These are phyloP conservation scores for Ottelia alismoides DNA, from an alignment of 106 monocot genomes.

Conservation along the genomic window DNA sequence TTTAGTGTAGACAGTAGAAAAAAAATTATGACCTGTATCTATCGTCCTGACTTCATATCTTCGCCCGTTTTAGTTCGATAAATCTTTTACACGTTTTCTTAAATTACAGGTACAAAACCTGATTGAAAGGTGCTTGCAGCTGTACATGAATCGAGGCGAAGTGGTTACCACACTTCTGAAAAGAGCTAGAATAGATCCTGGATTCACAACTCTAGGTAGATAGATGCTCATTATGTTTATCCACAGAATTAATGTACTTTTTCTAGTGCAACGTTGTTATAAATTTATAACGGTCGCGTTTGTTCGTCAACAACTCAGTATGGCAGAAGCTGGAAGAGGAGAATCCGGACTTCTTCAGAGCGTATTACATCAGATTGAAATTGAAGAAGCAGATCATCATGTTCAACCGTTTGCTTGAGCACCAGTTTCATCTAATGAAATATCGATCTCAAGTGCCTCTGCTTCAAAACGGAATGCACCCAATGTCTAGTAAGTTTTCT, in stretches of 20 bases:
- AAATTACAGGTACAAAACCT: slow-evolving; percentile 99
- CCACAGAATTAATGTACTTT: too few species aligned
- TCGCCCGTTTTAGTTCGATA: too few species aligned
- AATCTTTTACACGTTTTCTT: neutral
- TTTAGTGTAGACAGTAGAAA: too few species aligned
- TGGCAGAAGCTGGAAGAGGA: slow-evolving; percentile 98
- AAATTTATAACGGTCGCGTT: too few species aligned
- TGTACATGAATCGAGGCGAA: slow-evolving; percentile 91
- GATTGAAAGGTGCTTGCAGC: slow-evolving; percentile 85
- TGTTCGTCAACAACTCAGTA: too few species aligned
- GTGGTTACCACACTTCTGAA: slow-evolving; percentile 83
- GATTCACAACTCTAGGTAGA: slow-evolving; percentile 89
- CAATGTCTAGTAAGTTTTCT: too few species aligned
- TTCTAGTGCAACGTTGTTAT: too few species aligned
- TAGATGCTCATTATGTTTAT: too few species aligned
- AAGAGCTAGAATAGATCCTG: slow-evolving; percentile 94
- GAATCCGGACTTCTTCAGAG: slow-evolving; percentile 80
- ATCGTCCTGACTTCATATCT: too few species aligned
- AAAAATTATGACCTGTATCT: too few species aligned
- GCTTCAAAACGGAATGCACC: too few species aligned
- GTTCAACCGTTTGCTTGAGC: slow-evolving; percentile 83
- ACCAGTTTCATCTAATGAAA: slow-evolving; percentile 77
- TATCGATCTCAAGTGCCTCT: too few species aligned
- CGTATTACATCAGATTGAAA: slow-evolving; percentile 78
- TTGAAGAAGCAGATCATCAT: slow-evolving; percentile 74